Conservation (phyloP, 306 rosid species). For the Malus orientalis region DNA sequence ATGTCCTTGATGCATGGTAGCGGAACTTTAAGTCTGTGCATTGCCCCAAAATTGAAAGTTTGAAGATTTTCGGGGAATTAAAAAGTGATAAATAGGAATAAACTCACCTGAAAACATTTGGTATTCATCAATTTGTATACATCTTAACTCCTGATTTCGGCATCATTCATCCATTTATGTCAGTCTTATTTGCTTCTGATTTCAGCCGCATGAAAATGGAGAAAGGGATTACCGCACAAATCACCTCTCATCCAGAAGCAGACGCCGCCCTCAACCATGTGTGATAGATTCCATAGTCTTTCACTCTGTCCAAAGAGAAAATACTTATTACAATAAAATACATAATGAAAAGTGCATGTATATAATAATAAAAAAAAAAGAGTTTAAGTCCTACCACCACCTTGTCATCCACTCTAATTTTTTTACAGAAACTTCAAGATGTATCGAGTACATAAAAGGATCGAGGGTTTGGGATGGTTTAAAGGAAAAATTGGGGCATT, state of each 20-base stretch:
- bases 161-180: background rate
- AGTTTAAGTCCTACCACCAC: background rate
- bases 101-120: background rate
- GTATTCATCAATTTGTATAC: background rate
- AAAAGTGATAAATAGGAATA: background rate
- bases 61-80: background rate
- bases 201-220: background rate
- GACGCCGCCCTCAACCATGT: conserved; percentile 51
- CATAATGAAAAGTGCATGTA: background rate
- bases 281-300: conserved; percentile 50
- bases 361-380: background rate
- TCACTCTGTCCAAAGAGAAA: conserved; percentile 42
- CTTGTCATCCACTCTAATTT: background rate
- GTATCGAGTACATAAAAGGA: background rate
- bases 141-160: background rate
- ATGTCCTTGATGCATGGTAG: background rate
- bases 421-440: background rate
- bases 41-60: background rate
- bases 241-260: conserved; percentile 21
- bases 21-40: background rate
- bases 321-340: background rate
- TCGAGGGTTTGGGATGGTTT: background rate
- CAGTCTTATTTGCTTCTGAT: background rate
- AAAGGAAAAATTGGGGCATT: background rate
- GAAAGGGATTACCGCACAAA: background rate